Evolutionary conservation across 495 filamentous ascomycete species (phyloP).

Genomic region (Bacidia gigantensis): DNA sequence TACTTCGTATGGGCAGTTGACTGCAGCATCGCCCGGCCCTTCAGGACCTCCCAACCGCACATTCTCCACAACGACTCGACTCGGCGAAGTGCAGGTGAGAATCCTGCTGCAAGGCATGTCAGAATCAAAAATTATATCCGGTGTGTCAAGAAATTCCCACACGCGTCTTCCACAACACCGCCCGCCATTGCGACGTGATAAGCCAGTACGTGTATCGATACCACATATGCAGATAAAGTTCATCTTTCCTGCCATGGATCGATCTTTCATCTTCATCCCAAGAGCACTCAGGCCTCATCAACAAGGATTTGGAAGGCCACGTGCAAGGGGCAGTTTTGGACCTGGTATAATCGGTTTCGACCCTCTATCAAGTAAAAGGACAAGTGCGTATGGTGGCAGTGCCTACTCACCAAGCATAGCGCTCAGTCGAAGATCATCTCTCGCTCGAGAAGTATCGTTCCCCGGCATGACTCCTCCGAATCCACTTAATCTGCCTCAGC

Average conservation of each 20-base stretch:
- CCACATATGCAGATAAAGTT: slow-evolving; percentile 66
- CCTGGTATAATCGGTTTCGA: slow-evolving; percentile 44
- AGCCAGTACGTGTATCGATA: slow-evolving; percentile 87
- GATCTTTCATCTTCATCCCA: slow-evolving; percentile 97
- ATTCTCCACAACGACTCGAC: slow-evolving; percentile 49
- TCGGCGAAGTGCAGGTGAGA: slow-evolving; percentile 72
- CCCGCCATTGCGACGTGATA: slow-evolving; percentile 87
- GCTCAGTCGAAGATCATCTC: slow-evolving; percentile 83
- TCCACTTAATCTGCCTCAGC: slow-evolving; percentile 58
- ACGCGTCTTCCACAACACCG: slow-evolving; percentile 90
- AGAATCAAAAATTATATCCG: slow-evolving; percentile 51
- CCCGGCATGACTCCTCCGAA: slow-evolving; percentile 65
- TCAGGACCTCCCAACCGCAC: slow-evolving; percentile 47
- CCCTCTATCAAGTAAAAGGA: slow-evolving; percentile 55
- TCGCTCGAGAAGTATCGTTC: slow-evolving; percentile 60
- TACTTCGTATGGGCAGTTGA: slow-evolving; percentile 15
- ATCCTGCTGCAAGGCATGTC: slow-evolving; percentile 66
- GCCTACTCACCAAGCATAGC: slow-evolving; percentile 79
- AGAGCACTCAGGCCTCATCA: slow-evolving; percentile 86
- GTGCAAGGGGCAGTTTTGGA: slow-evolving; percentile 52
- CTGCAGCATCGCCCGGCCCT: slow-evolving; percentile 32
- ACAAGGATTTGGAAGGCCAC: slow-evolving; percentile 57
- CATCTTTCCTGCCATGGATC: slow-evolving; percentile 75
- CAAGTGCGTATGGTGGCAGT: slow-evolving; percentile 69
- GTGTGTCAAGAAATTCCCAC: slow-evolving; percentile 68